Evolutionary conservation across 2,329 filamentous ascomycete species (phyloP), one percentile per base, ranked within the genome.

Genomic region (Aciculosporium take): DNA sequence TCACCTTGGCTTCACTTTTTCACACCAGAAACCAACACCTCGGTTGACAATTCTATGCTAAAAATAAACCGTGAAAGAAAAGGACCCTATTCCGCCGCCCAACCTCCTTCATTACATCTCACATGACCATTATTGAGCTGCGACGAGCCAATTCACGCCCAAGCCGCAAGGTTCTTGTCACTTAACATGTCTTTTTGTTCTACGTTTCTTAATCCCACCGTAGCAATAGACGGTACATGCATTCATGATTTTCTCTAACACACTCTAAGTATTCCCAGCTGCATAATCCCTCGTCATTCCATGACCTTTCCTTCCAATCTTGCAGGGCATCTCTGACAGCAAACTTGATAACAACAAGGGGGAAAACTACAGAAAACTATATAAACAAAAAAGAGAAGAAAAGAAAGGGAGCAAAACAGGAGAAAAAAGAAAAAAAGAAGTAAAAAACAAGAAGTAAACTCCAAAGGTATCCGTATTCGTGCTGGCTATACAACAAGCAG

Each of bases 121-220:
- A n/a, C n/a, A n/a, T n/a, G n/a, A n/a, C n/a, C n/a, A n/a, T n/a
- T n/a, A n/a, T n/a, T n/a, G n/a, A n/a, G n/a, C n/a, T n/a, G n/a
- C n/a, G n/a, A n/a, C n/a, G n/a, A n/a, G n/a, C n/a, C n/a, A n/a
- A n/a, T n/a, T n/a, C n/a, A n/a, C n/a, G n/a, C n/a, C n/a, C n/a
- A n/a, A n/a, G n/a, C n/a, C n/a, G n/a, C n/a, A n/a, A n/a, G n/a
- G n/a, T n/a, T n/a, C n/a, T n/a, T n/a, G n/a, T n/a, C n/a, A n/a
- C n/a, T n/a, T n/a, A n/a, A n/a, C n/a, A n/a, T n/a, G n/a, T n/a
- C n/a, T n/a, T n/a, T n/a, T n/a, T n/a, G n/a, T n/a, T n/a, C n/a
- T n/a, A 75, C 63, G 15, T 69, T 63, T 9, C 13, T 28, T 7
- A 17, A 3, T 15, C 24, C 5, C 10, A n/a, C 8, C 13, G 15